These are phyloP conservation scores for Acanthamoeba lenticulata DNA, from an alignment of 208 protist genomes.

Conservation along the genomic window DNA sequence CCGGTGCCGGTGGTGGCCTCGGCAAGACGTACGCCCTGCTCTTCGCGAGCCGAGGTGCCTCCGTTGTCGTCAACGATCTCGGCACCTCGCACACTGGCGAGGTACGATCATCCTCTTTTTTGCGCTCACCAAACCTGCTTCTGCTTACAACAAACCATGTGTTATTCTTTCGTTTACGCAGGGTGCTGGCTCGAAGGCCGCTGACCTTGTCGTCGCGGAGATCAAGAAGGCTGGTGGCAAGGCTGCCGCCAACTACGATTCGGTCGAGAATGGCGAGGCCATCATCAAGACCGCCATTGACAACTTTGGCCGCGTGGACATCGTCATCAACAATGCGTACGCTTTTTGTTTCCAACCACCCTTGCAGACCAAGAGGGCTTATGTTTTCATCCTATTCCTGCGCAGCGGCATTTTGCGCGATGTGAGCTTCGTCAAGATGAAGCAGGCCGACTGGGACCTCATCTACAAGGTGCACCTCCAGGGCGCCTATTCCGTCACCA, in stretches of 20 bases:
- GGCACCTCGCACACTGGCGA: constrained; percentile 71
- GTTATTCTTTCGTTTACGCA: background rate
- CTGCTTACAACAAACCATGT: background rate
- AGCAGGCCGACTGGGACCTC: constrained; percentile 79
- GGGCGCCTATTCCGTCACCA: constrained; percentile 77
- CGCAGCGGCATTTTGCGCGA: constrained; percentile 81
- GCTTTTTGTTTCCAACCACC: background rate
- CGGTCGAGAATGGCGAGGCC: constrained; percentile 81
- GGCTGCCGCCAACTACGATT: constrained; percentile 84
- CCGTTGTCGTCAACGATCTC: constrained; percentile 85
- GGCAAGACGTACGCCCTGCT: constrained; percentile 80
- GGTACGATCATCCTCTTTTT: background rate
- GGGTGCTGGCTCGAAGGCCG: constrained; percentile 73
- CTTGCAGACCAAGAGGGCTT: background rate
- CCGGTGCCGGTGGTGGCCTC: constrained; percentile 83
- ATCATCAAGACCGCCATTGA: constrained; percentile 83
- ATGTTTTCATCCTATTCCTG: background rate
- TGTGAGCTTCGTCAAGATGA: constrained; percentile 81
- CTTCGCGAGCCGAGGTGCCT: constrained; percentile 81
- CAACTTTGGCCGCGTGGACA: constrained; percentile 81
- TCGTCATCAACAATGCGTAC: constrained; percentile 86
- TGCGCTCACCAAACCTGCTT: background rate
- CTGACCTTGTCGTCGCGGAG: constrained; percentile 82
- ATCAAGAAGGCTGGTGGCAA: constrained; percentile 78
- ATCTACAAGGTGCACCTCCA: constrained; percentile 76